These are phyloP conservation scores for Flueggea neowawraea DNA, from an alignment of 441 rosid genomes.

Conservation along the genomic window DNA sequence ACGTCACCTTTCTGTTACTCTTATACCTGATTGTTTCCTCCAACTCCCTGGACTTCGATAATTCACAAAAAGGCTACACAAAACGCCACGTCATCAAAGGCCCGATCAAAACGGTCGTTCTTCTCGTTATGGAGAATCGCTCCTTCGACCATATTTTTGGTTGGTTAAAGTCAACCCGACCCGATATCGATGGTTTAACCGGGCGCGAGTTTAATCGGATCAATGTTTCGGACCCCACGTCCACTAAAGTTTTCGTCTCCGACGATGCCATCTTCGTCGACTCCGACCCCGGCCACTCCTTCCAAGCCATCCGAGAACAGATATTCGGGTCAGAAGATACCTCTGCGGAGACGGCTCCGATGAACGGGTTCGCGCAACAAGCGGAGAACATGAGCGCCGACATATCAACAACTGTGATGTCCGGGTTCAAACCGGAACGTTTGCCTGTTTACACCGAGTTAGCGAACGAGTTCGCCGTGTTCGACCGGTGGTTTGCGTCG, in stretches of 20 bases:
- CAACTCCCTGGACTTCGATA: slow-evolving; percentile 37
- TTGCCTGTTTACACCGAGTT: slow-evolving; percentile 73
- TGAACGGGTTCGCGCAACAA: slow-evolving; percentile 92
- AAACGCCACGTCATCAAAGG: slow-evolving; percentile 47
- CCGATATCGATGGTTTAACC: slow-evolving; percentile 80
- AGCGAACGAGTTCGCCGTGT: slow-evolving; percentile 78
- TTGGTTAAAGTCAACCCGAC: slow-evolving; percentile 87
- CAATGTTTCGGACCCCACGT: slow-evolving; percentile 54
- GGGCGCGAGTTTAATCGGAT: slow-evolving; percentile 67
- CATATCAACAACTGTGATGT: slow-evolving; percentile 71
- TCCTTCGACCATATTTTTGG: slow-evolving; percentile 94
- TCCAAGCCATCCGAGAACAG: slow-evolving; percentile 91
- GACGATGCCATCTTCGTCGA: slow-evolving; percentile 79
- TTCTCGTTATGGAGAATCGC: slow-evolving; percentile 96
- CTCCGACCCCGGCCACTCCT: slow-evolving; percentile 96
- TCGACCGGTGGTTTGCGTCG: slow-evolving; percentile 97
- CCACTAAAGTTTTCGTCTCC: slow-evolving; percentile 50
- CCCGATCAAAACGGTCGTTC: slow-evolving; percentile 84
- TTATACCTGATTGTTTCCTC: slow-evolving; percentile 49
- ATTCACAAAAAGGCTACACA: slow-evolving; percentile 28
- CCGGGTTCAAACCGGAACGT: slow-evolving; percentile 66
- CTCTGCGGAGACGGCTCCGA: slow-evolving; percentile 47
- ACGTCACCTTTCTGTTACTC: slow-evolving; percentile 26
- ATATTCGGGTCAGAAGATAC: slow-evolving; percentile 74
- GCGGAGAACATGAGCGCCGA: slow-evolving; percentile 63